Evolutionary conservation across 2,329 filamentous ascomycete species (phyloP), one percentile per base, ranked within the genome.

Genomic region (Venturia pyrina): DNA sequence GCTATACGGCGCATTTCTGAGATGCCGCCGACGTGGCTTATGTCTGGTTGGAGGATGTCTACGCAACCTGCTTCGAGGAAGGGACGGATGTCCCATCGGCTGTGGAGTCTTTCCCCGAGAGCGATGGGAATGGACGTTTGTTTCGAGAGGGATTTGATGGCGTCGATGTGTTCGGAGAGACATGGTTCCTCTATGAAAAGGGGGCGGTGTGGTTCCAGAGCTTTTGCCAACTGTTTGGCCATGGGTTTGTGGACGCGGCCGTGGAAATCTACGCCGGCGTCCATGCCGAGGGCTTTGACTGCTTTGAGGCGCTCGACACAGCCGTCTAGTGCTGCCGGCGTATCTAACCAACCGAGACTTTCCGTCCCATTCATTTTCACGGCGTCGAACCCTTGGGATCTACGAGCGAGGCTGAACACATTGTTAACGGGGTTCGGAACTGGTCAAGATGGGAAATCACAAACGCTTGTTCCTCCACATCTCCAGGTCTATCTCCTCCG

Each of bases 151-250:
- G 84, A 81, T 70, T 85, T 87, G 71, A 90, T 86, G 0, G 81
- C 87, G 64, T 86, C 87, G 0, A 82, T 78, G 46, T 91, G 87
- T 71, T 92, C 89, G 0, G 84, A 87, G 0, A 91, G 80, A 1
- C 91, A 77, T 0, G 88, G 88, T 69, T 91, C 89, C 72, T 91
- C 89, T 56, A 92, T 86, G 73, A 91, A 92, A n/a, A 92, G 77
- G 0, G 89, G 89, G 1, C 80, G 80, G 69, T 89, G 82, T 0
- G 88, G 87, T 68, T 88, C 88, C 0, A 92, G 80, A 0, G 83
- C 80, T 66, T 83, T 82, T 1, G 87, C 87, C 2, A 93, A 81
- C 70, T 92, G 89, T 70, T 89, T 90, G 0, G 89, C 89, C 88
- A 92, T 92, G n/a, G 88, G 87, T 68, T 88, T 88, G 75, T 92